Percentiles rank a stretch among this genome's conserved stretches.
Conservation (phyloP, 805 yeast species). For the Starmerella etchellsii region DNA sequence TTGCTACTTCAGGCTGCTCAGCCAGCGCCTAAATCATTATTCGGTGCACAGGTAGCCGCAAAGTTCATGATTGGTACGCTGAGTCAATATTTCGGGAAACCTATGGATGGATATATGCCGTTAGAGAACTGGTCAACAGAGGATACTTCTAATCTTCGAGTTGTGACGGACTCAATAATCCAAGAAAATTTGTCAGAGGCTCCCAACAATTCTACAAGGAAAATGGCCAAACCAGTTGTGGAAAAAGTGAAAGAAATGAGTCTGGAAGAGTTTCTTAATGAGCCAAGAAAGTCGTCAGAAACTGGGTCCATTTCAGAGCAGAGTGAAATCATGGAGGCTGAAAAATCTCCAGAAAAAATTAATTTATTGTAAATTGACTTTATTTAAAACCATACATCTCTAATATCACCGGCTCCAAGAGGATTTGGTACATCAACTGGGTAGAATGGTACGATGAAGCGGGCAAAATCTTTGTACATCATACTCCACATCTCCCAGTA, state of each 20-base stretch:
- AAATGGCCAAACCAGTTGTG: no score
- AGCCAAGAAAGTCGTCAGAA: background rate
- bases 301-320: slow-evolving; percentile 25
- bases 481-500: slow-evolving; percentile 77
- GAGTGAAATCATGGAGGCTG: slow-evolving; percentile 18
- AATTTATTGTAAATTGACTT: background rate
- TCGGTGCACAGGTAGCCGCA: background rate
- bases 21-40: slow-evolving; percentile 37
- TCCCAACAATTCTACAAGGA: no score
- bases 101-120: slow-evolving; percentile 24
- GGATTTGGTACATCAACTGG: slow-evolving; percentile 39
- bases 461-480: slow-evolving; percentile 60
- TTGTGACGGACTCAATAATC: background rate
- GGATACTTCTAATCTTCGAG: slow-evolving; percentile 2
- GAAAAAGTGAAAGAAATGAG: slow-evolving; percentile 37
- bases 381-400: slow-evolving; percentile 34
- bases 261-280: slow-evolving; percentile 64
- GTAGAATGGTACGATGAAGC: slow-evolving; percentile 69
- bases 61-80: slow-evolving; percentile 26
- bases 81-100: slow-evolving; percentile 24
- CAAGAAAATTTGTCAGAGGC: no score
- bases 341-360: background rate
- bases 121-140: slow-evolving; percentile 37
- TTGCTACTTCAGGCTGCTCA: slow-evolving; percentile 67
- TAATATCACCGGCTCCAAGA: slow-evolving; percentile 9